Evolutionary conservation across 352 stramenopile genomes (phyloP), one percentile per base, ranked within the genome.

Genomic region (Globisporangium camurandrum): DNA sequence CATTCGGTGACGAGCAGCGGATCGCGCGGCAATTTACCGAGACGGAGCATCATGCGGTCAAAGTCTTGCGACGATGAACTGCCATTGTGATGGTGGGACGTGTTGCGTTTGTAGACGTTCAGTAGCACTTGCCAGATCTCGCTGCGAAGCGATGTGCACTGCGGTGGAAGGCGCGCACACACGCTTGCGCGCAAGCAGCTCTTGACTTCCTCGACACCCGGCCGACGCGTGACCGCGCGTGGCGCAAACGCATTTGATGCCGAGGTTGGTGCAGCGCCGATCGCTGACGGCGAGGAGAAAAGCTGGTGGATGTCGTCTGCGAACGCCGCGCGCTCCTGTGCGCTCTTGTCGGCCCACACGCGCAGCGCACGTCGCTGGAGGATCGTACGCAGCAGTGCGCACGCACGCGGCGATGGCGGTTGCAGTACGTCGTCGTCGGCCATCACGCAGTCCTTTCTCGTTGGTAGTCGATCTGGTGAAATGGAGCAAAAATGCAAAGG

Each of bases 61-160:
- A 91, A 86, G 48, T 91, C 80, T 33, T 84, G 68, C 6, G 80
- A 75, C 2, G 72, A 69, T 1, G 73, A 66, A n/a, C n/a, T n/a
- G n/a, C n/a, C n/a, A n/a, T n/a, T n/a, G n/a, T n/a, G n/a, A n/a
- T n/a, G n/a, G n/a, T n/a, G n/a, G n/a, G 48, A 75, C 73, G 51
- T 88, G 79, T 46, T 87, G 76, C 55, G 86, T 84, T 81, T 85
- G 65, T 85, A 87, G 11, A 91, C 80, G 52, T 88, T 82, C 17
- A 91, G 62, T 17, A 91, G 64, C 38, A 91, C 74, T 53, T 91
- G 80, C 80, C 80, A 91, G 55, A 91, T 84, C 56, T 88, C 75
- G 14, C 69, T 72, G 17, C 80, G 71, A 19, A 89, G 54, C 17
- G 62, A 43, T 24, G 64, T 68, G 43, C 69, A 83, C 31, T 73